phyloP scores from a whole-genome alignment of 75 land plant genomes.

The Pinus taeda region DNA sequence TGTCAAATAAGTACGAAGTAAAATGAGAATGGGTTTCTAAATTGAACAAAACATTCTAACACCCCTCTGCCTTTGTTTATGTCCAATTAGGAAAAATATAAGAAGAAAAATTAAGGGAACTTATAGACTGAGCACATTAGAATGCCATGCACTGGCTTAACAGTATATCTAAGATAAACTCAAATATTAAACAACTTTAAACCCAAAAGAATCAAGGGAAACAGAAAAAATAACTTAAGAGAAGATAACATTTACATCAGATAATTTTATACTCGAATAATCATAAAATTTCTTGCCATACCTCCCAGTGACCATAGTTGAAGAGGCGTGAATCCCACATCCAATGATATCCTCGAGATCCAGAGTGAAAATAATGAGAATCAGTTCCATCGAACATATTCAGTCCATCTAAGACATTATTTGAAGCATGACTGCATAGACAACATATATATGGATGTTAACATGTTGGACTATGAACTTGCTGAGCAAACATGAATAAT shows the following conservation, averaged over 20 bases:
- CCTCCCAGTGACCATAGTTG: constrained; percentile 94
- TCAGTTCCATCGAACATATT: constrained; percentile 97
- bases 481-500: not conserved
- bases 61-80: not conserved
- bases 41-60: no score
- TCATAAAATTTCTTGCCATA: constrained; percentile 13
- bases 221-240: not conserved
- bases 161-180: not conserved
- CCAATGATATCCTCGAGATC: constrained; percentile 90
- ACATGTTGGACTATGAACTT: not conserved
- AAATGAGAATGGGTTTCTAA: no score
- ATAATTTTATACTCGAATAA: not conserved
- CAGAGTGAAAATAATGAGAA: constrained; percentile 85
- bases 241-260: not conserved
- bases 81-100: not conserved
- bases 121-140: not conserved
- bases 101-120: not conserved
- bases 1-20: no score
- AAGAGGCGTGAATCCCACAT: constrained; percentile 98
- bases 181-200: not conserved
- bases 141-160: not conserved
- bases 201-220: not conserved
- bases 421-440: constrained; percentile 78
- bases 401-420: constrained; percentile 83
- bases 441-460: not conserved